These are phyloP conservation scores for Metschnikowia cerradonensis DNA, from an alignment of 805 yeast genomes.

Conservation along the genomic window DNA sequence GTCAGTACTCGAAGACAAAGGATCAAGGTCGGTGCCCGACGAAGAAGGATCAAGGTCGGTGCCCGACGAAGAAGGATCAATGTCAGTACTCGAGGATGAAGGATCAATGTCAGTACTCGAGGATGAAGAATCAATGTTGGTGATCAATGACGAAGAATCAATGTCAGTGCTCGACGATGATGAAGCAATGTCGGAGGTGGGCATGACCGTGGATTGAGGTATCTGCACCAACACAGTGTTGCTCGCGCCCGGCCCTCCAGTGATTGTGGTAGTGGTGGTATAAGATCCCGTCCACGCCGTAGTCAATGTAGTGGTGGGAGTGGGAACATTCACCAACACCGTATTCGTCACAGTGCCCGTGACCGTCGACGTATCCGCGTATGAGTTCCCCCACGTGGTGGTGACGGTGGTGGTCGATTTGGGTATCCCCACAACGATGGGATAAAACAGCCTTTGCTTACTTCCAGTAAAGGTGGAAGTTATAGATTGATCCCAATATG, in stretches of 20 bases:
- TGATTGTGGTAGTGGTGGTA: conserved; percentile 5
- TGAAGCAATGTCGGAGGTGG: not conserved
- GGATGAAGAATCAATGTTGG: too few species aligned
- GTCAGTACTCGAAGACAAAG: too few species aligned
- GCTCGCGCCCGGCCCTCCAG: conserved; percentile 4
- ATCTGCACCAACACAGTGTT: conserved; percentile 9
- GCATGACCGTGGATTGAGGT: not conserved
- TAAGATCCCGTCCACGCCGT: not conserved
- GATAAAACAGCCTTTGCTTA: conserved; percentile 2
- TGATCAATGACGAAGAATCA: too few species aligned
- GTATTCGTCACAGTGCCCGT: conserved; percentile 7
- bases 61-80: too few species aligned
- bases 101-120: not conserved
- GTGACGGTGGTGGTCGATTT: not conserved
- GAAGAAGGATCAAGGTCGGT: too few species aligned
- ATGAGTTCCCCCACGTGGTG: not conserved
- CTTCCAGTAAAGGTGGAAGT: not conserved
- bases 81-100: not conserved
- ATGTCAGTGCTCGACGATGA: too few species aligned
- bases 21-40: too few species aligned
- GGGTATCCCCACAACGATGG: conserved; percentile 13
- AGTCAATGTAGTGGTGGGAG: conserved; percentile 3
- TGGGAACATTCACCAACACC: conserved; percentile 8
- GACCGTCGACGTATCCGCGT: not conserved
- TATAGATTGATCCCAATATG: conserved; percentile 2